phyloP scores from a whole-genome alignment of 306 rosid genomes.

The Cucumis cinereus region DNA sequence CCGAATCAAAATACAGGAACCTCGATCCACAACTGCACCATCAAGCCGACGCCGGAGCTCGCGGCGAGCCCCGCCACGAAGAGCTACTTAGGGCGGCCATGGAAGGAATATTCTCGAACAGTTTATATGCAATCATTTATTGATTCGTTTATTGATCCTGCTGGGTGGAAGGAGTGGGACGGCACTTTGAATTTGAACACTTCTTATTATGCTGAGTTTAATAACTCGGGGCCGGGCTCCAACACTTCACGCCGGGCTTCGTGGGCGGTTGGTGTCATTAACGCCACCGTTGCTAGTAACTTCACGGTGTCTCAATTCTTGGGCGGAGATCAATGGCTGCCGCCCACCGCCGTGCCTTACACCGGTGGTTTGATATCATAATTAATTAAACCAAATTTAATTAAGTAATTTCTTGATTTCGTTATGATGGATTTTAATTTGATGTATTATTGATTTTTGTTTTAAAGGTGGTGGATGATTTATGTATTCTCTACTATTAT shows the following conservation, averaged over 20 bases:
- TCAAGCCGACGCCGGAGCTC: neutral
- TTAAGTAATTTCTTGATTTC: neutral
- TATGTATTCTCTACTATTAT: neutral
- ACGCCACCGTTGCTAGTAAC: neutral
- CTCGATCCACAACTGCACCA: conserved; percentile 7
- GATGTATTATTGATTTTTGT: neutral
- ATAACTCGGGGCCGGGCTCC: neutral
- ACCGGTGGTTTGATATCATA: neutral
- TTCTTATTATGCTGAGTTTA: neutral
- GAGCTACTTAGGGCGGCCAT: conserved; percentile 9
- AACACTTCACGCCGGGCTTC: neutral
- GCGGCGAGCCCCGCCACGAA: neutral
- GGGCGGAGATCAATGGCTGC: neutral
- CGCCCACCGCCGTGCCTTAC: neutral
- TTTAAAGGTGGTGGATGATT: neutral
- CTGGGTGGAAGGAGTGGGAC: conserved; percentile 7
- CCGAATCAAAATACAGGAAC: conserved; percentile 3
- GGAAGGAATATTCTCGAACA: conserved; percentile 7
- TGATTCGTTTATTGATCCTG: conserved; percentile 1
- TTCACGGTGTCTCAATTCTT: neutral
- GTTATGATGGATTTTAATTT: neutral
- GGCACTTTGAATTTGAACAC: conserved; percentile 3
- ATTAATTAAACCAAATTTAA: neutral
- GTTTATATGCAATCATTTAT: conserved; percentile 3
- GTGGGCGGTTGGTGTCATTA: conserved; percentile 1